A percentile compares a stretch with the other conserved stretches of the same genome.
Conservation (phyloP, 805 yeast genomes). For the Saccharomyces cerevisiae region DNA sequence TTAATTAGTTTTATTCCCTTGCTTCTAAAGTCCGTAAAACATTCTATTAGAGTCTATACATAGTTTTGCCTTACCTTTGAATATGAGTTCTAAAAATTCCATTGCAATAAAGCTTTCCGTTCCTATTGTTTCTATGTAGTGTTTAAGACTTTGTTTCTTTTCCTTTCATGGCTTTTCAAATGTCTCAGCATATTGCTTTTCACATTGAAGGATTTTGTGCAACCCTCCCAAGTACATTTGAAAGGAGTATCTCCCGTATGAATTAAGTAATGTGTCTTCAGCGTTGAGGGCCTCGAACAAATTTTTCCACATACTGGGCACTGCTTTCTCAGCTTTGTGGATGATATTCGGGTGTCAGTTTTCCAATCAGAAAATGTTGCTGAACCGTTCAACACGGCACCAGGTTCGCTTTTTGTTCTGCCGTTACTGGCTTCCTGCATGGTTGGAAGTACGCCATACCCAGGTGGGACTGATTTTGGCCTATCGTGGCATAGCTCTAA, state of each 20-base stretch:
- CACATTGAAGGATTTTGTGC: conserved; percentile 65
- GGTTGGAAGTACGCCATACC: background rate
- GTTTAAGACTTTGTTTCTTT: conserved; percentile 10
- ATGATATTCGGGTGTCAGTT: background rate
- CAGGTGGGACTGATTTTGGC: background rate
- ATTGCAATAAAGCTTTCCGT: background rate
- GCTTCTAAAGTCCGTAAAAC: background rate
- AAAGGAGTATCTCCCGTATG: conserved; percentile 81
- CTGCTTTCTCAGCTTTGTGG: conserved; percentile 28
- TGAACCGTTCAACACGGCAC: background rate
- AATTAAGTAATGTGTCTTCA: conserved; percentile 69
- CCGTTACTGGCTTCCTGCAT: background rate
- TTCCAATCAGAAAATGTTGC: conserved; percentile 2
- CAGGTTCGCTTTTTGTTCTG: background rate
- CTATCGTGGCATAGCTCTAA: background rate
- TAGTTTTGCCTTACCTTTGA: background rate
- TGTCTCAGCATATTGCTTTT: conserved; percentile 79
- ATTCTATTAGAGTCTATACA: background rate
- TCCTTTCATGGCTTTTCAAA: conserved; percentile 51
- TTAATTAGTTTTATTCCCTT: background rate
- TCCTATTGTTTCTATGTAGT: background rate
- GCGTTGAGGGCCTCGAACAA: conserved; percentile 75
- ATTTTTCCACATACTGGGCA: conserved; percentile 58
- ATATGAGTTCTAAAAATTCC: background rate
- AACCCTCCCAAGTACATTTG: conserved; percentile 52